Conservation (phyloP, 75 land plant species). For the Selaginella moellendorffii region DNA sequence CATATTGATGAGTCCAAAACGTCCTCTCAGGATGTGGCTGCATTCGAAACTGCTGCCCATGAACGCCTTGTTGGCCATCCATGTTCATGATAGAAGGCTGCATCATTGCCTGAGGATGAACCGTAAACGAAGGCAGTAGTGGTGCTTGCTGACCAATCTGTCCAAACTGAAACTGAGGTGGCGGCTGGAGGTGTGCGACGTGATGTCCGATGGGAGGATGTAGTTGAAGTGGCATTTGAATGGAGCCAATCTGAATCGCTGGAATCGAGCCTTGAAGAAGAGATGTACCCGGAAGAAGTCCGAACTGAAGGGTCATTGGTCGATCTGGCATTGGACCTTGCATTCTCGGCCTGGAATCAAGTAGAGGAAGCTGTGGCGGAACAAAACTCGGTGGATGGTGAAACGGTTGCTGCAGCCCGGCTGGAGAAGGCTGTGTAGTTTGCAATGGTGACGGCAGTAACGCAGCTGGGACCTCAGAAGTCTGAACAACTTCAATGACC, state of each 20-base stretch:
- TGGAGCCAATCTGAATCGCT: conserved; percentile 96
- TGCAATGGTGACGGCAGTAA: conserved; percentile 15
- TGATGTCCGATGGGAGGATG: conserved; percentile 54
- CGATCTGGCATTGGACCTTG: background rate
- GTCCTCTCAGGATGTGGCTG: background rate
- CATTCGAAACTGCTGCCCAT: background rate
- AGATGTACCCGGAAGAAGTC: conserved; percentile 76
- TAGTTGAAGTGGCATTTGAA: conserved; percentile 85
- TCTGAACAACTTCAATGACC: too few relatives aligned
- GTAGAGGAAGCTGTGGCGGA: background rate
- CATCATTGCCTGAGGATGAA: background rate
- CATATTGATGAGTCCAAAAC: background rate
- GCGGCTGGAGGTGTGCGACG: conserved; percentile 38
- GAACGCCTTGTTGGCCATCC: background rate
- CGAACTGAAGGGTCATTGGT: conserved; percentile 68
- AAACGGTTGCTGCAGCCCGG: background rate
- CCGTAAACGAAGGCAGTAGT: conserved; percentile 8
- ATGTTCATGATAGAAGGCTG: background rate
- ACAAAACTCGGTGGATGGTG: background rate
- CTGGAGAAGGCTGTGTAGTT: too few relatives aligned
- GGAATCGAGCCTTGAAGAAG: conserved; percentile 71
- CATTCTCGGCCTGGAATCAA: background rate
- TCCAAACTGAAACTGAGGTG: conserved; percentile 78
- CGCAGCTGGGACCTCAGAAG: too few relatives aligned
- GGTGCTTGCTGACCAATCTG: conserved; percentile 62